Conservation (phyloP, 495 filamentous ascomycete genomes). For the Astrothelium macrocarpum region DNA sequence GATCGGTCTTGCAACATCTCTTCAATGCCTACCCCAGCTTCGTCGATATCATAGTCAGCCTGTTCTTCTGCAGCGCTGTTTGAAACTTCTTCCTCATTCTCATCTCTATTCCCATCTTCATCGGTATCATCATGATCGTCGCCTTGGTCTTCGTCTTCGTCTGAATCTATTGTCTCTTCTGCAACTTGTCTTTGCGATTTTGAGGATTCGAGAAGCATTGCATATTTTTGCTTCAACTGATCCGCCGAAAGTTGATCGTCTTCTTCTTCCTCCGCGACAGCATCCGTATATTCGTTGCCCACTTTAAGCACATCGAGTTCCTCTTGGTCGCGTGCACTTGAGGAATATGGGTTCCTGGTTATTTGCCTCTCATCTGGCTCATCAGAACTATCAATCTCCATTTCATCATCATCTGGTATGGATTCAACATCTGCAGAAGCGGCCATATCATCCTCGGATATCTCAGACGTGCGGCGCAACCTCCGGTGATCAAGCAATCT, state of each 20-base stretch:
- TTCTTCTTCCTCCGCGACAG: not conserved
- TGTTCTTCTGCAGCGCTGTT: not conserved
- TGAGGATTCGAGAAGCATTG: not conserved
- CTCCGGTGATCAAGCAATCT: constrained; percentile 44
- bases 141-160: not conserved
- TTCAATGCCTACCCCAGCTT: not conserved
- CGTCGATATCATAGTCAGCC: constrained; percentile 20
- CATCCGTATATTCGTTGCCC: not conserved
- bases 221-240: not conserved
- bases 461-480: constrained; percentile 25
- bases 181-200: not conserved
- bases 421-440: constrained; percentile 35
- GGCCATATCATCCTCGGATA: constrained; percentile 16
- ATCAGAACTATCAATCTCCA: constrained; percentile 15
- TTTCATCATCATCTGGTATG: constrained; percentile 24
- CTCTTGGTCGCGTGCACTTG: not conserved
- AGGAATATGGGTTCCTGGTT: not conserved
- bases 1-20: not conserved
- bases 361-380: not conserved
- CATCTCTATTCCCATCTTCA: too few species aligned
- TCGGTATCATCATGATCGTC: constrained; percentile 5
- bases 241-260: constrained; percentile 4
- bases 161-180: not conserved
- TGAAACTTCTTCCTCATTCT: constrained; percentile 15
- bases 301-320: not conserved